Base-by-base conservation (phyloP, 1,284 basidiomycete species). In the Marasmius fiardii region DNA sequence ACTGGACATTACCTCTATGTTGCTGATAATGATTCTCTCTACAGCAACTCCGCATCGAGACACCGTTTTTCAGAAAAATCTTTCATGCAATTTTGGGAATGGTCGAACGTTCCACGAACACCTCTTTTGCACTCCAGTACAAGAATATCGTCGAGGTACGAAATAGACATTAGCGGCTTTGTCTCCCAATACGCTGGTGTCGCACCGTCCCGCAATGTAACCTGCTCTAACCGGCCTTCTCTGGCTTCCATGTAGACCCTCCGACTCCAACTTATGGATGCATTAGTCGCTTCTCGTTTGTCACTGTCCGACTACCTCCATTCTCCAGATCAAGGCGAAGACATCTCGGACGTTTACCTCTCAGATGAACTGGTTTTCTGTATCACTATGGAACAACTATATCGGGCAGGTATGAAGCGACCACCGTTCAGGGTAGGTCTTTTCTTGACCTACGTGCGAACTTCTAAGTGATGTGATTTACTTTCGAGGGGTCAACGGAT, bases 1-100 rank as follows among this genome's bases (percentile, higher is more conserved):
- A 26, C 14, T 4, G 5, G 52, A n/a, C 14, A 35, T n/a, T 4
- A 20, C 10, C 28, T 31, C 4, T 31, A 10, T 4, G 28, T 31
- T 31, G 4, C 28, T 31, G 28, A 31, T 31, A 10, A 31, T 31
- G 28, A 31, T 44, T 57, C 31, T 44, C 24, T 16, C 55, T 43
- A 24, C 65, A 90, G 87, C 82, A 79, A 73, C 71, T 86, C 34
- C 77, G 80, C 58, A 58, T 71, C 16, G 88, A 90, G 67, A 65
- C 64, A 20, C 57, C 66, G 3, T 76, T 77, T 57, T 80, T 84
- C 61, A 68, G 71, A 7, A 75, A 77, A 6, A 76, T 89, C 43
- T 73, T 75, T 43, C 69, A 65, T 11, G 82, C 85, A 3, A 69
- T 90, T 43, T 61, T 71, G 28, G 71, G 72, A 35, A 81, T 90